phyloP scores from a whole-genome alignment of 768 basidiomycete genomes.

The Termitomyces sp. region DNA sequence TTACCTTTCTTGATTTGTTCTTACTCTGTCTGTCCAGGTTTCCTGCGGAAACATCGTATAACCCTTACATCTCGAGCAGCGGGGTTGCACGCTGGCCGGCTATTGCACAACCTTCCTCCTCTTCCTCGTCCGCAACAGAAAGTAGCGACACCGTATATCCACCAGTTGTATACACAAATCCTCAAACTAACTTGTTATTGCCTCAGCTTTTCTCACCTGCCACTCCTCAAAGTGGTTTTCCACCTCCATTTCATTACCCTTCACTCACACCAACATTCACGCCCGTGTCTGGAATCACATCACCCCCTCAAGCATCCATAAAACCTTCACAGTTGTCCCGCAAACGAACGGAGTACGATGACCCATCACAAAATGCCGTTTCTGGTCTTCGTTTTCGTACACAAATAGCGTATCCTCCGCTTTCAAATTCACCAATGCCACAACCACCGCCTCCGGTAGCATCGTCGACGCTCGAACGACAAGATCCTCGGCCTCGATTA shows the following conservation, averaged over 20 bases:
- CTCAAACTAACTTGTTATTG: neutral
- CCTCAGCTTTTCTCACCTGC: slow-evolving; percentile 28
- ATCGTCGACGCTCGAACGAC: slow-evolving; percentile 62
- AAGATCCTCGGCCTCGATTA: slow-evolving; percentile 65
- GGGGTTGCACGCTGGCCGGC: slow-evolving; percentile 35
- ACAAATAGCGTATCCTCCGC: slow-evolving; percentile 78
- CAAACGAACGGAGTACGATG: slow-evolving; percentile 75
- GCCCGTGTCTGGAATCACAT: slow-evolving; percentile 40
- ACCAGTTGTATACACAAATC: neutral
- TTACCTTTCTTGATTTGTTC: neutral
- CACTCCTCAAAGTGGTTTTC: slow-evolving; percentile 26
- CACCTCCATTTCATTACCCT: slow-evolving; percentile 38
- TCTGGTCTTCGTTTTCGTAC: slow-evolving; percentile 41
- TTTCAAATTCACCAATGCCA: slow-evolving; percentile 54
- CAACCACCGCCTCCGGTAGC: slow-evolving; percentile 81
- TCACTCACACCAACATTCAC: slow-evolving; percentile 37
- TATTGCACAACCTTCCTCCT: slow-evolving; percentile 35
- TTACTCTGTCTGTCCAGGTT: slow-evolving; percentile 20
- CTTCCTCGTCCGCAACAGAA: slow-evolving; percentile 39
- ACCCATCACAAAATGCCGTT: slow-evolving; percentile 67
- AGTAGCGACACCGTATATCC: slow-evolving; percentile 44
- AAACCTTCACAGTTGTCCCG: slow-evolving; percentile 67
- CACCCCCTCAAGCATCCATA: slow-evolving; percentile 83
- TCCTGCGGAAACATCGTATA: slow-evolving; percentile 36
- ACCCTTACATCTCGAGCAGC: slow-evolving; percentile 20